These are phyloP conservation scores for Aspergillus quadrilineatus DNA, from an alignment of 2,329 filamentous ascomycete genomes.

Conservation along the genomic window DNA sequence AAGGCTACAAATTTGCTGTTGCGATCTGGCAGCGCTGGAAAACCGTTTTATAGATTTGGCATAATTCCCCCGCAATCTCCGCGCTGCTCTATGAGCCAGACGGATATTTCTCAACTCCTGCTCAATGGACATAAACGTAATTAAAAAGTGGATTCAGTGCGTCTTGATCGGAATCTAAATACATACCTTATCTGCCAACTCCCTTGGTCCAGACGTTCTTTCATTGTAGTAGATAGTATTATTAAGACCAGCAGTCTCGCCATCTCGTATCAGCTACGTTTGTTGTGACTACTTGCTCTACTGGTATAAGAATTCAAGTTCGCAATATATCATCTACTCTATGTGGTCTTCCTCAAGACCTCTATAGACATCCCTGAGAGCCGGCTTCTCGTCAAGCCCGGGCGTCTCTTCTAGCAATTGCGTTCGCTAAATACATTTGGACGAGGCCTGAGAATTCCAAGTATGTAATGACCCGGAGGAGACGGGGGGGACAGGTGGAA, in stretches of 20 bases:
- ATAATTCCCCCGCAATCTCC: neutral
- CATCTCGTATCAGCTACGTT: neutral
- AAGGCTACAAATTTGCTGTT: neutral
- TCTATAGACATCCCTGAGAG: constrained; percentile 1
- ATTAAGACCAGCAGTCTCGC: neutral
- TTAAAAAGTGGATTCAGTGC: neutral
- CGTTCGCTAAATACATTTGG: neutral
- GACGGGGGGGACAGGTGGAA: neutral
- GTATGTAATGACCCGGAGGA: neutral
- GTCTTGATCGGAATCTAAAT: neutral
- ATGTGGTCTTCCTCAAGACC: neutral
- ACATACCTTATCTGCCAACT: neutral
- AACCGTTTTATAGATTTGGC: neutral
- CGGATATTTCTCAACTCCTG: neutral
- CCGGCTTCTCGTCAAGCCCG: neutral
- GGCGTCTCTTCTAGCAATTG: neutral
- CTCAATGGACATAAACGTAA: neutral
- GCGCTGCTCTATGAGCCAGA: neutral
- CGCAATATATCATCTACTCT: neutral
- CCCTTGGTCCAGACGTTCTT: neutral
- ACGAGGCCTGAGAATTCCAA: neutral
- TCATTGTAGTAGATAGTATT: neutral
- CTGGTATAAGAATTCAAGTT: neutral
- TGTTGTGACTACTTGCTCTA: neutral
- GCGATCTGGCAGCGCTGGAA: neutral